Evolutionary conservation across 192 early-diverging fungal species (phyloP).

Genomic region (Chytriomyces hyalinus): DNA sequence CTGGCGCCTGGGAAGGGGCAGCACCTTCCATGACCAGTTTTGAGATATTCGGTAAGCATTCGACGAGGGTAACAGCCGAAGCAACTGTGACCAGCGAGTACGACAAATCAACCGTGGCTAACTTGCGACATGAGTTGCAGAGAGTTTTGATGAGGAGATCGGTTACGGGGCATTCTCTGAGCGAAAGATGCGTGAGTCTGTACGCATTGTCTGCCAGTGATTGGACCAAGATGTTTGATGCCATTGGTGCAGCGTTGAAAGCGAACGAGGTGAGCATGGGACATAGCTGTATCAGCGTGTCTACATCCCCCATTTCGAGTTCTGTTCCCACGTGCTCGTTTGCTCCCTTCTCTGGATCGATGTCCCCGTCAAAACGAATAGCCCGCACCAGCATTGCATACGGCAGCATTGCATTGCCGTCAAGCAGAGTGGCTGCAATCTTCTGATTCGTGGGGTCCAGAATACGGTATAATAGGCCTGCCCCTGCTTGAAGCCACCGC

Average conservation of each 20-base stretch:
- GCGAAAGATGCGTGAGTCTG: slow-evolving; percentile 18
- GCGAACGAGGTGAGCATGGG: slow-evolving; percentile 23
- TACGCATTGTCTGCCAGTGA: slow-evolving; percentile 40
- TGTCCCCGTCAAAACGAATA: not conserved
- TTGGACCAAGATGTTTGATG: slow-evolving; percentile 43
- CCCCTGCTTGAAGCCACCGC: not conserved
- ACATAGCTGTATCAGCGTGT: slow-evolving; percentile 46
- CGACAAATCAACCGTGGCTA: slow-evolving; percentile 40
- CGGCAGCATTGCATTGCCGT: not conserved
- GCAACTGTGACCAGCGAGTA: slow-evolving; percentile 34
- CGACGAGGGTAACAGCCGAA: slow-evolving; percentile 20
- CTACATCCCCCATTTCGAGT: slow-evolving; percentile 47
- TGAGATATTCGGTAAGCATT: slow-evolving; percentile 21
- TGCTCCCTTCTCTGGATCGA: not conserved
- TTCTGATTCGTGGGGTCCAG: not conserved
- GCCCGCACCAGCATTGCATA: slow-evolving; percentile 20
- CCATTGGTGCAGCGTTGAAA: slow-evolving; percentile 29
- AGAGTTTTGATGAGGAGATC: slow-evolving; percentile 35
- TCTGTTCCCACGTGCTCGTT: too few species aligned
- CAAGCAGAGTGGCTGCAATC: slow-evolving; percentile 10
- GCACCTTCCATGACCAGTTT: slow-evolving; percentile 37
- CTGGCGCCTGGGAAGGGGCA: not conserved
- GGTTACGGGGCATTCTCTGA: slow-evolving; percentile 45
- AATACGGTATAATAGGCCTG: not conserved
- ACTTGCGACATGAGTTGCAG: slow-evolving; percentile 2